These are phyloP conservation scores for Tetrahymena thermophila DNA, from an alignment of 73 alveolate species.

Conservation along the genomic window DNA sequence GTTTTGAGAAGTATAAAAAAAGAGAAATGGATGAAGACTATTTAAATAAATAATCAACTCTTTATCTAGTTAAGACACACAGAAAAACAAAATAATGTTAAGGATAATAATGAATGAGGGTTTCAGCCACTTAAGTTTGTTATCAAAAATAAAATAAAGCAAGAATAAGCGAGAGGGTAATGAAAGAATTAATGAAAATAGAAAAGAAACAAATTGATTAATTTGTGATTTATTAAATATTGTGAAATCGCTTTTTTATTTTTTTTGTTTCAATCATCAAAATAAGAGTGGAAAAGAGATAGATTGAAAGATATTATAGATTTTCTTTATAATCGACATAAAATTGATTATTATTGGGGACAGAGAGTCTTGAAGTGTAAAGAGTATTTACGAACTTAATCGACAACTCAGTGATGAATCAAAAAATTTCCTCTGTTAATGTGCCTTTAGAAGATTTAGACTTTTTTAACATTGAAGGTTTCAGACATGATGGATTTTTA, in stretches of 20 bases:
- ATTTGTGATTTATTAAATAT: not conserved
- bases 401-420: not conserved
- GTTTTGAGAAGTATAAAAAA: not conserved
- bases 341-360: not conserved
- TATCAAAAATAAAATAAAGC: not conserved
- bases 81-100: too few species aligned
- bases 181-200: not conserved
- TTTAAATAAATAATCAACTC: not conserved
- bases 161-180: not conserved
- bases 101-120: not conserved
- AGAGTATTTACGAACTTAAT: not conserved
- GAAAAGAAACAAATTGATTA: not conserved
- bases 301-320: not conserved
- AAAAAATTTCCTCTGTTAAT: not conserved
- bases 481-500: not conserved
- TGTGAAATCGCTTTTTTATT: not conserved
- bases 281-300: not conserved
- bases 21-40: not conserved
- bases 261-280: not conserved
- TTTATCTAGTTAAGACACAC: not conserved
- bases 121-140: not conserved
- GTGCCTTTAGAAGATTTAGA: not conserved
- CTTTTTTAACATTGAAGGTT: not conserved
- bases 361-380: not conserved
- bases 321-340: not conserved